Evolutionary conservation across 805 yeast genomes (phyloP).

Genomic region (Henningerozyma blattae): DNA sequence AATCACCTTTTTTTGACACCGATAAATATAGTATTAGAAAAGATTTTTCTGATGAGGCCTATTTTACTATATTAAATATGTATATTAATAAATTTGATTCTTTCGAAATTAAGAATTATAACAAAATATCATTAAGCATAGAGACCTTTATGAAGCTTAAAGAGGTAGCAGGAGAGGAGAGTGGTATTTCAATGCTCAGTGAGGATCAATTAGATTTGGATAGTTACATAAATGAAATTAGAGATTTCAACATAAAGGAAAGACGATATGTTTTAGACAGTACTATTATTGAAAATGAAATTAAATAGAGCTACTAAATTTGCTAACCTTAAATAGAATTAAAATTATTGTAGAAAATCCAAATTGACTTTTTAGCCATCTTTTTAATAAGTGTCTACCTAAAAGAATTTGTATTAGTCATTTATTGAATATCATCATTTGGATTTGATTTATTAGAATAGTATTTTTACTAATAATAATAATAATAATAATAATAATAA

Average conservation of each 20-base stretch:
- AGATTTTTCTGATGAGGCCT: slow-evolving; percentile 32
- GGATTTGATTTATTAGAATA: no score
- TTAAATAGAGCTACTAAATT: slow-evolving; percentile 1
- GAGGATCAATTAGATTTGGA: slow-evolving; percentile 30
- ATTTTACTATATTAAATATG: slow-evolving; percentile 45
- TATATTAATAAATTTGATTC: slow-evolving; percentile 46
- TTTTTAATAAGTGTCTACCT: no score
- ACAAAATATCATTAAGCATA: slow-evolving; percentile 13
- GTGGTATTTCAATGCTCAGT: slow-evolving; percentile 18
- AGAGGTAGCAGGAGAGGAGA: slow-evolving; percentile 31
- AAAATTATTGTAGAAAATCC: no score
- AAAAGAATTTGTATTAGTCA: no score
- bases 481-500: no score
- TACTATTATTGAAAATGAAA: neutral
- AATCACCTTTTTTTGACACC: no score
- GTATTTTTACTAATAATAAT: no score
- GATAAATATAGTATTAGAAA: slow-evolving; percentile 23
- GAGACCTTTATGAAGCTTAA: slow-evolving; percentile 31
- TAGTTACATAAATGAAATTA: slow-evolving; percentile 29
- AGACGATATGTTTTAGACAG: slow-evolving; percentile 37
- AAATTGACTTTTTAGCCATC: no score
- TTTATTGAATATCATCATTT: no score
- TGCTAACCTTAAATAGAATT: neutral
- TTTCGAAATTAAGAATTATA: slow-evolving; percentile 33
- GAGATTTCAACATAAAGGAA: slow-evolving; percentile 30